These are phyloP conservation scores for Paramyrothecium roridum DNA, from an alignment of 2,329 filamentous ascomycete species.

Conservation along the genomic window DNA sequence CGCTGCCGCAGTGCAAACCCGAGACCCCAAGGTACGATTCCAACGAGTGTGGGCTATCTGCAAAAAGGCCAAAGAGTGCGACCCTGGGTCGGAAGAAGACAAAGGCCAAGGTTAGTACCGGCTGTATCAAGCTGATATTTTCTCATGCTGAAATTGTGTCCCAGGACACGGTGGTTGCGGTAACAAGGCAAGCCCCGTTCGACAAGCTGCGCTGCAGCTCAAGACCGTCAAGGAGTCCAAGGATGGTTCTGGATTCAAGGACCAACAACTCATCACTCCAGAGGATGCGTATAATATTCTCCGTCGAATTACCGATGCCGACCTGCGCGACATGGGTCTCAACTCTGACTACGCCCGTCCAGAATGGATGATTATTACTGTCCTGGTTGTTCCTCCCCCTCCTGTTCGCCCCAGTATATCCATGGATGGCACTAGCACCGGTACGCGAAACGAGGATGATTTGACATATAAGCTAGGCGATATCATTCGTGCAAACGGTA, in stretches of 20 bases:
- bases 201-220: slow-evolving; percentile 81
- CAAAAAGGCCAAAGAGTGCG: slow-evolving; percentile 83
- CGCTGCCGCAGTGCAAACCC: slow-evolving; percentile 72
- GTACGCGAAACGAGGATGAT: slow-evolving; percentile 95
- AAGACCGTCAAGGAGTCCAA: slow-evolving; percentile 52
- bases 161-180: slow-evolving; percentile 81
- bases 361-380: slow-evolving; percentile 97
- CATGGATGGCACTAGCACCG: slow-evolving; percentile 89
- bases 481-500: slow-evolving; percentile 95
- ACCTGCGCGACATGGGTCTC: slow-evolving; percentile 82
- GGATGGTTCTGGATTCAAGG: slow-evolving; percentile 65
- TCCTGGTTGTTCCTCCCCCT: slow-evolving; percentile 90
- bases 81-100: slow-evolving; percentile 63
- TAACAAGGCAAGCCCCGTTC: slow-evolving; percentile 83
- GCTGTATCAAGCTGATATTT: background rate
- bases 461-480: slow-evolving; percentile 98
- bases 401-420: slow-evolving; percentile 96
- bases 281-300: slow-evolving; percentile 84
- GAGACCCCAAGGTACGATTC: slow-evolving; percentile 93
- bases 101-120: slow-evolving; percentile 67
- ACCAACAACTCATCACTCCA: slow-evolving; percentile 80
- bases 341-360: slow-evolving; percentile 94
- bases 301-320: slow-evolving; percentile 76
- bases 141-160: background rate
- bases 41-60: slow-evolving; percentile 88